These are phyloP conservation scores for Closterium sp. DNA, from an alignment of 139 green algal species.

Conservation along the genomic window DNA sequence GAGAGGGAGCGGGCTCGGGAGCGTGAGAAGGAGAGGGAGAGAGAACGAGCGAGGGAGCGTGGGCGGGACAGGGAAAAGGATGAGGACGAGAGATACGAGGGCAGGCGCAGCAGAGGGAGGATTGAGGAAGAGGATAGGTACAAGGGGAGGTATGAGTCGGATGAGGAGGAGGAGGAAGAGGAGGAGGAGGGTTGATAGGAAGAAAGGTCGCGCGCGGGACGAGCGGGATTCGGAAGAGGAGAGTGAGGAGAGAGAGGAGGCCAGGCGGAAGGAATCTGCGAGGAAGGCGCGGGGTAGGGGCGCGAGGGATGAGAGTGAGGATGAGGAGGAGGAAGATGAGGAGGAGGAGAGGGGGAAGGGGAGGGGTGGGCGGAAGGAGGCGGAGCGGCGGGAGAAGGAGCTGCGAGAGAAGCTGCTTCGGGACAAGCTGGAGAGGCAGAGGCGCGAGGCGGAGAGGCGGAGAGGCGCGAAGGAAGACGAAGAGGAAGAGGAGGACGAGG, in stretches of 20 bases:
- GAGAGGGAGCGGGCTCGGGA: slow-evolving; percentile 30
- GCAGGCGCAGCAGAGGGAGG: background rate
- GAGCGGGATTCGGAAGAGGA: slow-evolving; percentile 19
- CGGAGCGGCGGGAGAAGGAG: slow-evolving; percentile 25
- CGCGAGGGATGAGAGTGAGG: slow-evolving; percentile 3
- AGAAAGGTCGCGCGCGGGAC: background rate
- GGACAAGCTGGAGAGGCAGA: slow-evolving; percentile 21
- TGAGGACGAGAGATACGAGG: slow-evolving; percentile 20
- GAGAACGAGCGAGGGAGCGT: slow-evolving; percentile 15
- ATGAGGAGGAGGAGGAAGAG: slow-evolving; percentile 12
- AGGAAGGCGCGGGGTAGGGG: background rate
- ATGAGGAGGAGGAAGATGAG: background rate
- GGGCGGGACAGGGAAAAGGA: slow-evolving; percentile 20
- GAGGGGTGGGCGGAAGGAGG: background rate
- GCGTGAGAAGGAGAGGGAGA: slow-evolving; percentile 14
- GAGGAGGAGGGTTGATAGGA: background rate
- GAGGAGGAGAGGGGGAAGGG: background rate
- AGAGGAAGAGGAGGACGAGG: slow-evolving; percentile 21
- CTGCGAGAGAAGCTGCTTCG: slow-evolving; percentile 22
- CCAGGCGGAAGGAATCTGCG: slow-evolving; percentile 2
- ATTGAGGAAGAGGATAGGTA: slow-evolving; percentile 14
- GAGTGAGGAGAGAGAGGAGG: slow-evolving; percentile 4
- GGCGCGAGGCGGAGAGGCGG: slow-evolving; percentile 31
- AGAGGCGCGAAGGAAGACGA: slow-evolving; percentile 3
- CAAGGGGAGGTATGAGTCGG: background rate